phyloP scores from a whole-genome alignment of 2,329 filamentous ascomycete species.

The Purpureocillium takamizusanense region DNA sequence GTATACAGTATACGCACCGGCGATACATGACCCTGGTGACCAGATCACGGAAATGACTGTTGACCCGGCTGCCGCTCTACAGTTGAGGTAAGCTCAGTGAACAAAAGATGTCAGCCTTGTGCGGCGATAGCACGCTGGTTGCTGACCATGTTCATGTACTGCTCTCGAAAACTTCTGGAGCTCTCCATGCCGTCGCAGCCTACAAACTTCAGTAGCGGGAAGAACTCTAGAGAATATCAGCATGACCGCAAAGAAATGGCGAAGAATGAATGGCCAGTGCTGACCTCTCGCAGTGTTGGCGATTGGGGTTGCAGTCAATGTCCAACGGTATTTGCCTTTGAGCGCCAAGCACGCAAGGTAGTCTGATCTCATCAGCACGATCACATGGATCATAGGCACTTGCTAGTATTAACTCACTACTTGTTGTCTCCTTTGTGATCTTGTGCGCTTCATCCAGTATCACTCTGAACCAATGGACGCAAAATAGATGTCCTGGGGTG shows the following conservation, averaged over 20 bases:
- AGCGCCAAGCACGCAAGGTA: constrained; percentile 7
- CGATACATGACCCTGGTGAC: too few relatives aligned
- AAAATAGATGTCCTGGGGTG: background rate
- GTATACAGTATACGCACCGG: too few relatives aligned
- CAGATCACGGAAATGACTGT: too few relatives aligned
- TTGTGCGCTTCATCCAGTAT: background rate
- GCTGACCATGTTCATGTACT: background rate
- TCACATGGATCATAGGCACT: background rate
- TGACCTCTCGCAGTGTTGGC: constrained; percentile 20
- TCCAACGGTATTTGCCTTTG: constrained; percentile 21
- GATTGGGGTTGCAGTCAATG: constrained; percentile 25
- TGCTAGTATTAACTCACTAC: background rate
- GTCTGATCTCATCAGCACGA: background rate
- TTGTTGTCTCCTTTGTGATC: background rate
- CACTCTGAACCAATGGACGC: background rate
- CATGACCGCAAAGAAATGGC: background rate
- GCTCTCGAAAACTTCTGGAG: background rate
- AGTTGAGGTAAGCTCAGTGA: too few relatives aligned
- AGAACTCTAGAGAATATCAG: background rate
- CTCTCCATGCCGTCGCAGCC: background rate
- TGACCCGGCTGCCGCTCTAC: too few relatives aligned
- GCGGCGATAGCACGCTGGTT: too few relatives aligned
- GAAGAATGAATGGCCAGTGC: background rate
- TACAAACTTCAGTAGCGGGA: background rate
- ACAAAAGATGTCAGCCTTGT: too few relatives aligned